These are phyloP conservation scores for Russula compacta DNA, from an alignment of 768 basidiomycete genomes.

Conservation along the genomic window DNA sequence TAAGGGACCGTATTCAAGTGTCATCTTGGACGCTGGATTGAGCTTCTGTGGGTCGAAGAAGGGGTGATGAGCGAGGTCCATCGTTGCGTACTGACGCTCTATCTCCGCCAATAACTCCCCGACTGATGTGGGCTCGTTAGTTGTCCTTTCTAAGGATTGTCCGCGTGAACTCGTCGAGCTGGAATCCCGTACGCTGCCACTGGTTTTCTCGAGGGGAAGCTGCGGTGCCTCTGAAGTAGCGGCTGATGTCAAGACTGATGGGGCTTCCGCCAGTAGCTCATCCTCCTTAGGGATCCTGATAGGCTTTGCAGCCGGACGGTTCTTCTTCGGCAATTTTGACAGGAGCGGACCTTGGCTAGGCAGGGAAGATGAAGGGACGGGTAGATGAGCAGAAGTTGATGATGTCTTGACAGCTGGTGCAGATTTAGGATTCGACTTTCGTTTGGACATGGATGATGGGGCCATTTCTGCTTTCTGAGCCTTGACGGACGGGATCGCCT, in stretches of 20 bases:
- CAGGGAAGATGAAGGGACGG: constrained; percentile 26
- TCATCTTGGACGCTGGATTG: constrained; percentile 69
- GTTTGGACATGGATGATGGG: constrained; percentile 12
- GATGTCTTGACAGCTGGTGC: constrained; percentile 16
- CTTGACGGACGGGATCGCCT: neutral
- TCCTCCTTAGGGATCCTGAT: constrained; percentile 56
- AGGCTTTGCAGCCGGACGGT: constrained; percentile 52
- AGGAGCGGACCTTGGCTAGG: constrained; percentile 59
- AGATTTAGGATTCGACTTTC: constrained; percentile 24
- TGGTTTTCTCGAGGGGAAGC: constrained; percentile 27
- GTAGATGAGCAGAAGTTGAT: constrained; percentile 19
- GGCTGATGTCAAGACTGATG: constrained; percentile 36
- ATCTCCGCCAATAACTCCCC: constrained; percentile 63
- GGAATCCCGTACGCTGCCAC: constrained; percentile 31
- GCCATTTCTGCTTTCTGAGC: constrained; percentile 14
- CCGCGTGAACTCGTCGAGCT: constrained; percentile 51
- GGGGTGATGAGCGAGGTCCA: constrained; percentile 61
- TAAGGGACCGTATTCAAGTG: constrained; percentile 75
- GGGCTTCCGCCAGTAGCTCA: constrained; percentile 33
- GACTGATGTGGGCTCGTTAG: constrained; percentile 41
- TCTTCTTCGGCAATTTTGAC: constrained; percentile 81
- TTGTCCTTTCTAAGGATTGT: constrained; percentile 47
- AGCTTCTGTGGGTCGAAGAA: constrained; percentile 69
- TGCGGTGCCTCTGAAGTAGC: constrained; percentile 41
- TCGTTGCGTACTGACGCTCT: constrained; percentile 45